Base-by-base conservation (phyloP, 352 stramenopile species). In the Blastocystis sp. region DNA sequence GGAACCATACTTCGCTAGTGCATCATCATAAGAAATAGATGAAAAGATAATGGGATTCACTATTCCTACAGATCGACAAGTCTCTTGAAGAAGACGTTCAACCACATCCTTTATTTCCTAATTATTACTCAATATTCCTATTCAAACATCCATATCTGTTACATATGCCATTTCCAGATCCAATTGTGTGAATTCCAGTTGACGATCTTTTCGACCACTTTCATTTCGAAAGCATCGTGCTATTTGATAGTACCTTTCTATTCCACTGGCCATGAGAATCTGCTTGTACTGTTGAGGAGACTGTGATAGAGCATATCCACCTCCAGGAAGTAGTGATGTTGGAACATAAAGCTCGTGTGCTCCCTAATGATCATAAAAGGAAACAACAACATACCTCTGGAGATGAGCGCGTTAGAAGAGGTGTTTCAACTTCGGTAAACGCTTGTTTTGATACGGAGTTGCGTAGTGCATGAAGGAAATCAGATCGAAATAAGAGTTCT, bases 211-310 rank as follows among this genome's bases (percentile, higher is more conserved):
- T 27, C 94, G 92, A 1, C 94, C 94, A 70, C 93, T 92, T 91
- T 97, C 94, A 60, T 96, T 93, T 30, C 94, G 93, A 90, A 95
- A 97, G 90, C 94, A 97, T 7, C 93, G 92, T 53, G 94, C 94
- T 9, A 97, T 90, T 90, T 97, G 94, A 89, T 95, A 97, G 89
- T 97, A 97, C 17, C 92, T 92, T 76, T 96, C 93, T 9, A 96
- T 70, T 1, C 94, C 94, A 37, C 93, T 93, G 11, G 95, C 93
- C 94, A 97, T 97, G 1, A 97, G 90, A 73, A 97, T 81, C 91
- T 97, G 94, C 90, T 97, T 97, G 92, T 96, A 96, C 90, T 96
- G 94, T 90, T 97, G 94, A 19, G 94, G 94, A 88, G 93, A 95
- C 89, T 97, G 94, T 48, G 93, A 94, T 44, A 97, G 91, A 27